Conservation (phyloP, 495 filamentous ascomycete genomes). For the Penicillium odoratum region DNA sequence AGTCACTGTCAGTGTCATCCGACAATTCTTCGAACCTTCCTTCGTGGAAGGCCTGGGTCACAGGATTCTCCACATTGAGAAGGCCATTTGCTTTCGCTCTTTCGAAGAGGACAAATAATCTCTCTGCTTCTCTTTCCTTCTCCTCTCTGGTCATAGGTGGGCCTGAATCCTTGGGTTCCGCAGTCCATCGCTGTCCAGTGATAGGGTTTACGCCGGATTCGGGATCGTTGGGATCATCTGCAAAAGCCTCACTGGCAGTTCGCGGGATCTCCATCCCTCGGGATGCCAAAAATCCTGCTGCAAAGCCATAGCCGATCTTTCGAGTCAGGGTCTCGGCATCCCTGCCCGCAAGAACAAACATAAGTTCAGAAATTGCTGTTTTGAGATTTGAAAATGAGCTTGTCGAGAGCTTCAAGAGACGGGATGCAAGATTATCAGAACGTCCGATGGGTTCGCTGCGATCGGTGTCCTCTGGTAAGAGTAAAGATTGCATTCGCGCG, state of each 20-base stretch:
- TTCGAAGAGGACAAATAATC: conserved; percentile 92
- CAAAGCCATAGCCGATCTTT: conserved; percentile 90
- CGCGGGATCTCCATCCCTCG: conserved; percentile 76
- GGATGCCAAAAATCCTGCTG: conserved; percentile 82
- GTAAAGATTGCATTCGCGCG: conserved; percentile 59
- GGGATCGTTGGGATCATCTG: conserved; percentile 38
- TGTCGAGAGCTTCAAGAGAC: conserved; percentile 77
- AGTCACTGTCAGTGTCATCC: conserved; percentile 46
- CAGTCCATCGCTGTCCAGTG: conserved; percentile 80
- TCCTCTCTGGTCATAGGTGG: conserved; percentile 86
- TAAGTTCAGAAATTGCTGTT: conserved; percentile 71
- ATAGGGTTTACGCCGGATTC: conserved; percentile 70
- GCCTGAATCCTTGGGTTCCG: conserved; percentile 56
- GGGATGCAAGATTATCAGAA: conserved; percentile 70
- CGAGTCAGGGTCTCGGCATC: conserved; percentile 70
- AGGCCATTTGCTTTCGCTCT: conserved; percentile 83
- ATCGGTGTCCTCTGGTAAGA: conserved; percentile 80
- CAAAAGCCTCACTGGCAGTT: conserved; percentile 58
- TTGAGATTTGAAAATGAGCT: conserved; percentile 71
- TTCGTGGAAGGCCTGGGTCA: conserved; percentile 69
- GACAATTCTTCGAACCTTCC: conserved; percentile 75
- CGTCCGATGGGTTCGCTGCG: conserved; percentile 77
- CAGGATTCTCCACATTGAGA: conserved; percentile 81
- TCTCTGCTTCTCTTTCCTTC: conserved; percentile 91
- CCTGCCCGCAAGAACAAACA: conserved; percentile 84